phyloP scores from a whole-genome alignment of 2,329 filamentous ascomycete species.

The Emericellopsis atlantica region DNA sequence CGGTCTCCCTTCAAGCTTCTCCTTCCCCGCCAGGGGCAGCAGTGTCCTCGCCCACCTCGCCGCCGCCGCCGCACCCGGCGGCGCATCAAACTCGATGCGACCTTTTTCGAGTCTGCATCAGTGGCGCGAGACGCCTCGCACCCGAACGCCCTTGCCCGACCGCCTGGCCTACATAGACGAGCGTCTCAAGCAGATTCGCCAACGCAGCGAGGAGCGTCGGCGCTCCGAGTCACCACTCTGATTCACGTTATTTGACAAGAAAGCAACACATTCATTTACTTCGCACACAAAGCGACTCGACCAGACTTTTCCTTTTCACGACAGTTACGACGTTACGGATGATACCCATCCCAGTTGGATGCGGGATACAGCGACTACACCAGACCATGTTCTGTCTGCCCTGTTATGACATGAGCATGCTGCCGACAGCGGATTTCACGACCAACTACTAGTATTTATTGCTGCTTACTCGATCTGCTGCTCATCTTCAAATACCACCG shows the following conservation, averaged over 20 bases:
- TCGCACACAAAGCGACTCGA: background rate
- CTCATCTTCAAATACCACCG: background rate
- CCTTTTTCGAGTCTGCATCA: conserved; percentile 48
- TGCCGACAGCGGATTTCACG: background rate
- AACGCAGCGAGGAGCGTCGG: conserved; percentile 23
- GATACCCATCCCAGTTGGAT: background rate
- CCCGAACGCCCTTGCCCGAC: conserved; percentile 29
- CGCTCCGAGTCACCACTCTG: conserved; percentile 38
- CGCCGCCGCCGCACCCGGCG: no score
- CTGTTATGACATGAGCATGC: background rate
- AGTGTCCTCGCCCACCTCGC: conserved; percentile 18
- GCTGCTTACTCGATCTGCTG: background rate
- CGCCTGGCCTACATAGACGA: conserved; percentile 47
- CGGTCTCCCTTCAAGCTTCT: conserved; percentile 37
- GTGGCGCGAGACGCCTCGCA: conserved; percentile 8
- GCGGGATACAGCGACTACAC: background rate
- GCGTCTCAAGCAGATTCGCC: conserved; percentile 40
- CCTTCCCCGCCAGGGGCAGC: conserved; percentile 45
- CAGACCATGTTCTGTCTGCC: background rate
- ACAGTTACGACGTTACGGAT: background rate
- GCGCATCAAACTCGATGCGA: conserved; percentile 9
- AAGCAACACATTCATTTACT: background rate
- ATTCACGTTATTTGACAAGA: conserved; percentile 4
- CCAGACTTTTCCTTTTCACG: background rate
- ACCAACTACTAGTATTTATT: background rate